Conservation (phyloP, 2,329 filamentous ascomycete genomes). For the Coniochaeta prunicola region DNA sequence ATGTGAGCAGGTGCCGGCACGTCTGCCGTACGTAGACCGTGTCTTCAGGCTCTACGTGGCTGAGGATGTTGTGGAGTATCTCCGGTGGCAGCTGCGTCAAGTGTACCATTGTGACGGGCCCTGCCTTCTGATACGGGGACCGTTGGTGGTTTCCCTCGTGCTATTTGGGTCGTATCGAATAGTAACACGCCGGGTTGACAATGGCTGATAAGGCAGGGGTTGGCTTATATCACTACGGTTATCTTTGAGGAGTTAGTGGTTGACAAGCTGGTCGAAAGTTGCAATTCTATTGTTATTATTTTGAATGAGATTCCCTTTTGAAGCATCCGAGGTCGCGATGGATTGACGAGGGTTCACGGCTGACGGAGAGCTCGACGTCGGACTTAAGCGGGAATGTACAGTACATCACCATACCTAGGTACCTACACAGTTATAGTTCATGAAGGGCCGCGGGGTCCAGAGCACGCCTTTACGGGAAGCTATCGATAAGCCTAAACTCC, state of each 20-base stretch:
- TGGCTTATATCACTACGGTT: too few relatives aligned
- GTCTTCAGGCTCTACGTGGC: constrained; percentile 47
- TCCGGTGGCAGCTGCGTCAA: constrained; percentile 43
- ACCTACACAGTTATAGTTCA: too few relatives aligned
- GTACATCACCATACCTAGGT: not conserved
- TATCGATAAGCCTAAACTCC: not conserved
- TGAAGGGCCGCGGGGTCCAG: not conserved
- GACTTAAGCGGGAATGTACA: not conserved
- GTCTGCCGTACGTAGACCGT: constrained; percentile 42
- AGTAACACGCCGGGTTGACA: not conserved
- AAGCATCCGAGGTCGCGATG: not conserved
- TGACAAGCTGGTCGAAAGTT: not conserved
- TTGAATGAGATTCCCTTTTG: not conserved
- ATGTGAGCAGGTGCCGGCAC: constrained; percentile 44
- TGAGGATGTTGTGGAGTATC: constrained; percentile 55
- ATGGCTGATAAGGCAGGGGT: too few relatives aligned
- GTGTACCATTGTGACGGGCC: constrained; percentile 17
- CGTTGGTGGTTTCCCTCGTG: not conserved
- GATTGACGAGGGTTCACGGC: not conserved
- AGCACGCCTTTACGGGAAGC: not conserved
- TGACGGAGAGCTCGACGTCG: not conserved
- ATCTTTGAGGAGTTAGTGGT: too few relatives aligned
- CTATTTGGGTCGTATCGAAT: not conserved
- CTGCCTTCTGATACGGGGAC: not conserved
- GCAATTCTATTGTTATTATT: not conserved